Evolutionary conservation across 306 rosid species (phyloP), one percentile per base, ranked within the genome.

Genomic region (Quercus rubra): DNA sequence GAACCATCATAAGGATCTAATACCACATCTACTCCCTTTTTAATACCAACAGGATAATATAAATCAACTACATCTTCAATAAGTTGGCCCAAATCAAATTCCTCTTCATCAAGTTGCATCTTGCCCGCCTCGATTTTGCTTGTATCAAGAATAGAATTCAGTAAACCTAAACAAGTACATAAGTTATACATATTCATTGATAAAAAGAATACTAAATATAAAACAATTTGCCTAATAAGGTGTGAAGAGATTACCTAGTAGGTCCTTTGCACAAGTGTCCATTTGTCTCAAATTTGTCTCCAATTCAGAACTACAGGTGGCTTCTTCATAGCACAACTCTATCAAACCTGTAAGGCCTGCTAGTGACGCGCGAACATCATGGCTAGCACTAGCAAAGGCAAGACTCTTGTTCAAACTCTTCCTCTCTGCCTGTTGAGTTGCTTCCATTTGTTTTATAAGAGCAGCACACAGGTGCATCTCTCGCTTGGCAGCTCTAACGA

Each of bases 51-150:
- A 2, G 90, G 95, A 80, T 90, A 78, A 61, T 81, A 90, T 30
- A 91, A 81, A 79, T 92, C 97, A 68, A 90, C 90, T 38, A 84
- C 93, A 68, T 92, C 92, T 74, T 94, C 93, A 13, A 94, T 43
- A 33, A 92, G 90, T 77, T 78, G 83, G 10, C 78, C 84, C 35
- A 92, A 33, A 73, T 94, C 87, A 80, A 94, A 94, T 21, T 92
- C 93, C 43, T 88, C 92, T 82, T 90, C 97, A 46, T 88, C 92
- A n/a, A 94, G 90, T 41, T 81, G 88, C 90, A 92, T 88, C 81
- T 92, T 91, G 3, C 97, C 97, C 1, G 92, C 93, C 85, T 94
- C 97, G 33, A 91, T 92, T 76, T 92, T 91, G 86, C 97, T 94
- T 69, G 88, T 88, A 73, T 94, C 97, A 3, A 94, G 93, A 82